These are phyloP conservation scores for Aspergillus bertholletiae DNA, from an alignment of 495 filamentous ascomycete species.

Conservation along the genomic window DNA sequence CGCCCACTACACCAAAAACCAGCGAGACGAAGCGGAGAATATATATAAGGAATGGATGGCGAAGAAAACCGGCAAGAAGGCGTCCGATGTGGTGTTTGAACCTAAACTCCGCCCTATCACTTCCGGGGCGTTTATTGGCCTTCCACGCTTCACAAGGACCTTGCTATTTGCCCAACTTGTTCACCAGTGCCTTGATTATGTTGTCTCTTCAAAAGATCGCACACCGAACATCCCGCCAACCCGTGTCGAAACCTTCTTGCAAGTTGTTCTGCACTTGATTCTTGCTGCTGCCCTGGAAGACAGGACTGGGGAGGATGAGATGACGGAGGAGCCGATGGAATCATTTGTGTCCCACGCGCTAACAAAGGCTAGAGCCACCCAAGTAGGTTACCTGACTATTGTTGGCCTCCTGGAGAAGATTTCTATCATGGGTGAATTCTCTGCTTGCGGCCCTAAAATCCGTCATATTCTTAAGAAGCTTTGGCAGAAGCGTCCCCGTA, in stretches of 20 bases:
- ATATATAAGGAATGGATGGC: slow-evolving; percentile 82
- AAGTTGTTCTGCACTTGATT: slow-evolving; percentile 83
- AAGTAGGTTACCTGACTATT: slow-evolving; percentile 60
- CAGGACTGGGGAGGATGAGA: slow-evolving; percentile 53
- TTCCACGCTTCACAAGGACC: slow-evolving; percentile 74
- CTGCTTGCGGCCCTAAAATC: slow-evolving; percentile 80
- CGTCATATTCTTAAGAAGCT: slow-evolving; percentile 80
- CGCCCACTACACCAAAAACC: slow-evolving; percentile 92
- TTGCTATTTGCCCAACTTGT: slow-evolving; percentile 87
- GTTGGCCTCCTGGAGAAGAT: slow-evolving; percentile 73
- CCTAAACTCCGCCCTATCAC: slow-evolving; percentile 77
- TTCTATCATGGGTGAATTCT: slow-evolving; percentile 67
- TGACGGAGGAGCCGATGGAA: slow-evolving; percentile 36
- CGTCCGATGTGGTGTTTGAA: slow-evolving; percentile 88
- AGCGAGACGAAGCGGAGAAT: slow-evolving; percentile 91
- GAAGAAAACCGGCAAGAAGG: slow-evolving; percentile 77
- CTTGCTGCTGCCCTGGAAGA: slow-evolving; percentile 85
- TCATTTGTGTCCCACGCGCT: slow-evolving; percentile 73
- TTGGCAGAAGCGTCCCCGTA: slow-evolving; percentile 70
- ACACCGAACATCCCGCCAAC: slow-evolving; percentile 73
- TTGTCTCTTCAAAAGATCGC: slow-evolving; percentile 57
- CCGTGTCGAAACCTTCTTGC: slow-evolving; percentile 84
- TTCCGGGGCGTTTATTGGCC: slow-evolving; percentile 69
- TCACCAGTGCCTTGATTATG: slow-evolving; percentile 80
- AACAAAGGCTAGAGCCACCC: slow-evolving; percentile 51